Conservation (phyloP, 2,329 filamentous ascomycete species). For the Stachybotrys chartarum region DNA sequence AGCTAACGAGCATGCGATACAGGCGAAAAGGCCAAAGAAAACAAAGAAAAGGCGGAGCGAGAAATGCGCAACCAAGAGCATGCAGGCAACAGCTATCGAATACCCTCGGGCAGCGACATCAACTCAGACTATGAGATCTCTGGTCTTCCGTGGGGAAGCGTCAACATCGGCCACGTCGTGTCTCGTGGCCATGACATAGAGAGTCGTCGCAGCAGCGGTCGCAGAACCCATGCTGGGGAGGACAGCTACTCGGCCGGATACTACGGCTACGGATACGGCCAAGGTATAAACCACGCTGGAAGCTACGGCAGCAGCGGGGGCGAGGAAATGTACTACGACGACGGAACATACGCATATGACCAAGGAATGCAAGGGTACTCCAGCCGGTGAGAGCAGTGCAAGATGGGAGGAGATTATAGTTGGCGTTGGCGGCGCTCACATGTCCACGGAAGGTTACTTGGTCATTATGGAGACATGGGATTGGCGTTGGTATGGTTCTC, state of each 20-base stretch:
- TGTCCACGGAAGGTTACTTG: background rate
- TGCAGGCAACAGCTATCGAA: slow-evolving; percentile 57
- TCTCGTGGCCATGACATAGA: slow-evolving; percentile 42
- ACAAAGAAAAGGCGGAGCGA: slow-evolving; percentile 58
- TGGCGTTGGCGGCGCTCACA: background rate
- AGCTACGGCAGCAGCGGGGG: slow-evolving; percentile 24
- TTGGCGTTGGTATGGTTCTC: background rate
- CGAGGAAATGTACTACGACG: slow-evolving; percentile 25
- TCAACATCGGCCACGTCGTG: slow-evolving; percentile 52
- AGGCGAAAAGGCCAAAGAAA: slow-evolving; percentile 66
- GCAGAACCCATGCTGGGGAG: slow-evolving; percentile 26
- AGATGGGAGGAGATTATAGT: background rate
- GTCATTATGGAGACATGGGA: background rate
- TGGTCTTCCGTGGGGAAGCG: slow-evolving; percentile 65
- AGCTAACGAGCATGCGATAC: background rate
- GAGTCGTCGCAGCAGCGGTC: slow-evolving; percentile 34
- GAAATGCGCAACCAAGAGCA: slow-evolving; percentile 56
- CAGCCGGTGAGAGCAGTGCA: background rate
- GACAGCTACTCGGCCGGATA: slow-evolving; percentile 21
- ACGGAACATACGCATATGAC: slow-evolving; percentile 19
- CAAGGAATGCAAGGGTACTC: slow-evolving; percentile 9
- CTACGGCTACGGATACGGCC: slow-evolving; percentile 15
- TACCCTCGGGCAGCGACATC: slow-evolving; percentile 52
- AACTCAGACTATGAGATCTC: slow-evolving; percentile 43
- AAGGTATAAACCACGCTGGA: slow-evolving; percentile 17